These are phyloP conservation scores for Microbotryum saponariae DNA, from an alignment of 1,284 basidiomycete genomes.

Conservation along the genomic window DNA sequence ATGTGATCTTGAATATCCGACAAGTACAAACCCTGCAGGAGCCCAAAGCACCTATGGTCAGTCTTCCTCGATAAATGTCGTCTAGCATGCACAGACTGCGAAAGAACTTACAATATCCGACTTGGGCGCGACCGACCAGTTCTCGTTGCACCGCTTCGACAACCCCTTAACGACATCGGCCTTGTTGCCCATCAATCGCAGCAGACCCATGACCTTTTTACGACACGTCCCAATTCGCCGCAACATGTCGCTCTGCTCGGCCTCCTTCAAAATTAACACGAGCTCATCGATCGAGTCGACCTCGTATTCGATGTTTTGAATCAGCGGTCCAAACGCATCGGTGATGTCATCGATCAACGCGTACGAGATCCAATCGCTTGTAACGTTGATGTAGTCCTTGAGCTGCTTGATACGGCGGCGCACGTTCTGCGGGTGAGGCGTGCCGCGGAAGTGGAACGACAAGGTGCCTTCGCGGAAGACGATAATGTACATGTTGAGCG, in stretches of 20 bases:
- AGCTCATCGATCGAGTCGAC: conserved; percentile 98
- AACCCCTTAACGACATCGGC: conserved; percentile 98
- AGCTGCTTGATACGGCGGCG: conserved; percentile 97
- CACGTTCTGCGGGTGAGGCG: conserved; percentile 96
- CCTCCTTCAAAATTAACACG: conserved; percentile 85
- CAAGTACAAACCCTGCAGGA: conserved; percentile 27
- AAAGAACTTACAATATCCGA: conserved; percentile 95
- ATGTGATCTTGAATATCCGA: conserved; percentile 67
- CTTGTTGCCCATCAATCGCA: conserved; percentile 95
- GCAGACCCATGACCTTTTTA: conserved; percentile 98
- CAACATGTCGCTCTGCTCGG: conserved; percentile 72
- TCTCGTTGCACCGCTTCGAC: conserved; percentile 96
- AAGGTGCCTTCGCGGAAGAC: conserved; percentile 97
- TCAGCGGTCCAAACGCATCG: conserved; percentile 96
- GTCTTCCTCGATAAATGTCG: conserved; percentile 7
- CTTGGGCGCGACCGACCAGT: conserved; percentile 96
- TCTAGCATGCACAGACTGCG: conserved; percentile 51
- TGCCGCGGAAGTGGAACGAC: conserved; percentile 97
- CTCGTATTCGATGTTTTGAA: conserved; percentile 98
- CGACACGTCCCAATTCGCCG: conserved; percentile 91
- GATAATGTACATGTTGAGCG: conserved; percentile 99
- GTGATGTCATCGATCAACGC: conserved; percentile 99
- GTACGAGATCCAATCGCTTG: conserved; percentile 99
- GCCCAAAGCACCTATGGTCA: not conserved
- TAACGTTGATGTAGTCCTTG: conserved; percentile 98